Conservation (phyloP, 148 eudicot genomes). For the Selenicereus undatus region DNA sequence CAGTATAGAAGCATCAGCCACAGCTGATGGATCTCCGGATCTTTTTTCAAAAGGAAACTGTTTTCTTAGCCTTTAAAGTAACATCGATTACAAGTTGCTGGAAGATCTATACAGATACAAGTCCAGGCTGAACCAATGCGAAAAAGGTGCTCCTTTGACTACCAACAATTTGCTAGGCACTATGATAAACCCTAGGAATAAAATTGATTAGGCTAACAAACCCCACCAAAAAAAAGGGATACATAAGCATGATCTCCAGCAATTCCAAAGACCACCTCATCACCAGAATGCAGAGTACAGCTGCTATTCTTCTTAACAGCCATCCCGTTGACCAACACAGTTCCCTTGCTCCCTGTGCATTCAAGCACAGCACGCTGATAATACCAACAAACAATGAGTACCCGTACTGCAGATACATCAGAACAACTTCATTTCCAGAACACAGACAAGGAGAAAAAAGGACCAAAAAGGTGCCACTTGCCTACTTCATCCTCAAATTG, state of each 20-base stretch:
- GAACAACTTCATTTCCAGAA: slow-evolving; percentile 30
- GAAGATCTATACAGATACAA: slow-evolving; percentile 45
- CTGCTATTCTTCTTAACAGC: slow-evolving; percentile 49
- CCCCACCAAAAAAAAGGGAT: slow-evolving; percentile 33
- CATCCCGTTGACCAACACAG: slow-evolving; percentile 75
- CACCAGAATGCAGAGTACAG: slow-evolving; percentile 70
- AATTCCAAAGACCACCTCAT: slow-evolving; percentile 65
- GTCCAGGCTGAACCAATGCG: slow-evolving; percentile 35
- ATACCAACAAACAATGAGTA: slow-evolving; percentile 45
- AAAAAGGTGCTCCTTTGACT: background rate
- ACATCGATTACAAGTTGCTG: slow-evolving; percentile 50
- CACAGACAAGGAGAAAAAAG: background rate
- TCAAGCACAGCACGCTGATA: slow-evolving; percentile 77
- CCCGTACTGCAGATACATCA: slow-evolving; percentile 33
- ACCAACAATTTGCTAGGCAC: background rate
- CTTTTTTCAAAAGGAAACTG: slow-evolving; percentile 52
- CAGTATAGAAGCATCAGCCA: slow-evolving; percentile 75
- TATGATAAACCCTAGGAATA: background rate
- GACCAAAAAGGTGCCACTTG: background rate
- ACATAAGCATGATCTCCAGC: slow-evolving; percentile 77
- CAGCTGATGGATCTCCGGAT: slow-evolving; percentile 77
- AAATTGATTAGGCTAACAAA: background rate
- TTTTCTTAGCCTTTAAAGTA: slow-evolving; percentile 55
- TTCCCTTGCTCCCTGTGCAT: slow-evolving; percentile 76
- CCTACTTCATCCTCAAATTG: background rate